Percentiles rank a stretch among this genome's conserved stretches.
phyloP scores from a whole-genome alignment of 2,329 filamentous ascomycete genomes.

The Aspergillus fumigatiaffinis region DNA sequence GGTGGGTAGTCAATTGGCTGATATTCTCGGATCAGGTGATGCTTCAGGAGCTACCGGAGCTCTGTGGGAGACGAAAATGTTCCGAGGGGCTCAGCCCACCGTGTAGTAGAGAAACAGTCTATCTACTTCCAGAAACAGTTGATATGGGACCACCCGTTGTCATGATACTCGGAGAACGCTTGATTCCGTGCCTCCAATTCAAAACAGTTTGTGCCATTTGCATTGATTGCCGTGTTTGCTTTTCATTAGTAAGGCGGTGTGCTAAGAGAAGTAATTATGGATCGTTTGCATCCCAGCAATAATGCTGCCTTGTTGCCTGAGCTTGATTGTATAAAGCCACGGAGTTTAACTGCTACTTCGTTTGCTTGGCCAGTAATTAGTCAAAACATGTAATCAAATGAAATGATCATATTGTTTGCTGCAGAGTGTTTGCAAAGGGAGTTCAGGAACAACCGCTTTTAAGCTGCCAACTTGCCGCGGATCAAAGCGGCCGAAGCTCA shows the following conservation, averaged over 20 bases:
- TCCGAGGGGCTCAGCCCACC: background rate
- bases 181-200: background rate
- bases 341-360: background rate
- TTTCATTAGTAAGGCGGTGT: background rate
- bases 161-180: background rate
- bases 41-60: background rate
- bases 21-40: constrained; percentile 16
- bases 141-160: background rate
- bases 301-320: background rate
- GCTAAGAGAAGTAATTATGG: no score
- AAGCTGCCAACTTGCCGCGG: background rate
- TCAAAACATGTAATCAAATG: background rate
- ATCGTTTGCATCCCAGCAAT: no score
- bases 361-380: background rate
- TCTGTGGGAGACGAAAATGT: background rate
- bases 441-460: background rate
- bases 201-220: background rate
- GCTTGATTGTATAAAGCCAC: background rate
- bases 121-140: background rate
- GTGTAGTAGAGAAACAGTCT: background rate
- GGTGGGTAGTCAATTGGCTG: constrained; percentile 8
- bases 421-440: background rate
- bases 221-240: background rate
- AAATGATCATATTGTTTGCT: background rate
- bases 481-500: background rate